Evolutionary conservation across 768 basidiomycete species (phyloP).

Genomic region (Brasilioporus rufonigricans): DNA sequence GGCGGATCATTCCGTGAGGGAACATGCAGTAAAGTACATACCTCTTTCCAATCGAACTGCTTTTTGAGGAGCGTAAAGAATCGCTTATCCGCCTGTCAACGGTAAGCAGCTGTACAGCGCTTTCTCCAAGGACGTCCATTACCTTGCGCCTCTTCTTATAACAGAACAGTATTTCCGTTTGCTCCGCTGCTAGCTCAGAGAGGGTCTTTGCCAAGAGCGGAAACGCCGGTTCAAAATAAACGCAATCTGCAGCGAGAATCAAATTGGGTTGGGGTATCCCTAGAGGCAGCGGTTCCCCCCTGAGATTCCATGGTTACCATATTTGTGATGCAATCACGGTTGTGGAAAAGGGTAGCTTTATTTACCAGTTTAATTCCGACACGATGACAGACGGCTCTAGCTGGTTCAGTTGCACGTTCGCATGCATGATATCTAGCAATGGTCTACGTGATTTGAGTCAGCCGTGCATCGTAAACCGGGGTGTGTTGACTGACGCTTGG

Average conservation of each 20-base stretch:
- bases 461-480: slow-evolving; percentile 3
- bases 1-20: neutral
- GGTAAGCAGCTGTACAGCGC: neutral
- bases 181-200: slow-evolving; percentile 51
- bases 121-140: slow-evolving; percentile 2
- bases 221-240: slow-evolving; percentile 94
- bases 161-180: slow-evolving; percentile 79
- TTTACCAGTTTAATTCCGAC: slow-evolving; percentile 81
- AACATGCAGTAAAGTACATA: slow-evolving; percentile 28
- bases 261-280: slow-evolving; percentile 55
- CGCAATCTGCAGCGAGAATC: slow-evolving; percentile 90
- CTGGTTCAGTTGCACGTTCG: slow-evolving; percentile 68
- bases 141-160: slow-evolving; percentile 94
- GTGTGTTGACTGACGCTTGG: slow-evolving; percentile 66
- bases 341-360: slow-evolving; percentile 8
- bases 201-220: slow-evolving; percentile 83
- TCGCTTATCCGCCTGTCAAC: slow-evolving; percentile 74
- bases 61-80: slow-evolving; percentile 82
- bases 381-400: slow-evolving; percentile 52
- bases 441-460: slow-evolving; percentile 45
- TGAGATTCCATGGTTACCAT: slow-evolving; percentile 29
- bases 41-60: slow-evolving; percentile 71
- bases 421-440: slow-evolving; percentile 73
- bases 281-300: slow-evolving; percentile 62
- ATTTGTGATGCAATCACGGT: neutral